Conservation (phyloP, 2,329 filamentous ascomycete species). For the Sarocladium oryzae region DNA sequence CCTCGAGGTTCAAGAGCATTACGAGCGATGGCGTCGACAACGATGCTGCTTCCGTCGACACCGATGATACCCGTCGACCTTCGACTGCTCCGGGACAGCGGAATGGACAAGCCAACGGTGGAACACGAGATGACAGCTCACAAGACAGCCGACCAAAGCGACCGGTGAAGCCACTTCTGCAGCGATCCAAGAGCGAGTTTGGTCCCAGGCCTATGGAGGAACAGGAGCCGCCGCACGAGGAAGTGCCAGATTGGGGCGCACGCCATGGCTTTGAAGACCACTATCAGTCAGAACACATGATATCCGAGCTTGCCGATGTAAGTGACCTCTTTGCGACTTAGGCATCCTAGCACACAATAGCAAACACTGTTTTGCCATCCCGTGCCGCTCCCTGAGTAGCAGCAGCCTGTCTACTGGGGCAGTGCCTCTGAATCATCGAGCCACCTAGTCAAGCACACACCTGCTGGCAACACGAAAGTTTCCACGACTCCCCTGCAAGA, state of each 20-base stretch:
- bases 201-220: conserved; percentile 35
- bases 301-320: conserved; percentile 75
- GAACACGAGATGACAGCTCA: conserved; percentile 25
- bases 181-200: conserved; percentile 53
- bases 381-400: background rate
- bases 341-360: background rate
- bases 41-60: conserved; percentile 20
- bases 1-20: conserved; percentile 20
- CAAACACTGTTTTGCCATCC: background rate
- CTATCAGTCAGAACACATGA: conserved; percentile 84
- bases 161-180: conserved; percentile 42
- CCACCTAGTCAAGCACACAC: background rate
- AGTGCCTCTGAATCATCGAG: background rate
- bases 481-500: background rate
- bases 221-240: conserved; percentile 36
- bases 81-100: conserved; percentile 40
- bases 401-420: background rate
- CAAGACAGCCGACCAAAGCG: conserved; percentile 28
- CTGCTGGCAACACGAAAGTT: background rate
- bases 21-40: conserved; percentile 22
- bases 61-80: conserved; percentile 31
- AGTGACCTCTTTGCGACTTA: conserved; percentile 28
- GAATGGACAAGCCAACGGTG: conserved; percentile 21
- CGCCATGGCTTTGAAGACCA: conserved; percentile 91
- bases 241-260: conserved; percentile 48